Evolutionary conservation across 306 rosid species (phyloP).

Genomic region (Senna siamea): DNA sequence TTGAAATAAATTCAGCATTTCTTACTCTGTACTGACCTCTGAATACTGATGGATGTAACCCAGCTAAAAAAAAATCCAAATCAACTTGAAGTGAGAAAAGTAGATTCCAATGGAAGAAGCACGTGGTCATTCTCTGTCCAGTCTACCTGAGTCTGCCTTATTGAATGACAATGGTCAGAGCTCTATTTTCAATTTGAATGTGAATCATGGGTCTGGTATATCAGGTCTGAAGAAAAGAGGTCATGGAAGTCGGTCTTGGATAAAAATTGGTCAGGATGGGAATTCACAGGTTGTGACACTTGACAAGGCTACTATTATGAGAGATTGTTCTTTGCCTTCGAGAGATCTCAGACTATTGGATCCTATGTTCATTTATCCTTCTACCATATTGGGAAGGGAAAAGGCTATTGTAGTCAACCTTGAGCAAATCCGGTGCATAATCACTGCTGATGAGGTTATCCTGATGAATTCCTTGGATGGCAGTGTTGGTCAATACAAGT

Average conservation of each 20-base stretch:
- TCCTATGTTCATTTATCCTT: constrained; percentile 92
- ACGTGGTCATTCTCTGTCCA: constrained; percentile 39
- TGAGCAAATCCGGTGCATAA: constrained; percentile 93
- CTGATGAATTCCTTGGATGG: constrained; percentile 86
- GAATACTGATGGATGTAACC: constrained; percentile 19
- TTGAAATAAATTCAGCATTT: constrained; percentile 31
- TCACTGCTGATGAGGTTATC: constrained; percentile 88
- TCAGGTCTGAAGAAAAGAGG: constrained; percentile 79
- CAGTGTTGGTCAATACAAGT: constrained; percentile 71
- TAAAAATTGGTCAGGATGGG: constrained; percentile 73
- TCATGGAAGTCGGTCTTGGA: constrained; percentile 97
- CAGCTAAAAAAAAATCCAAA: constrained; percentile 14
- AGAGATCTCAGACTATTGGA: constrained; percentile 95
- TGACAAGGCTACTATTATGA: constrained; percentile 93
- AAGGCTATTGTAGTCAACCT: constrained; percentile 93
- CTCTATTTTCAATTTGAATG: constrained; percentile 33
- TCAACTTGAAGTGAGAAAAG: constrained; percentile 35
- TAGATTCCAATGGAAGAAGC: constrained; percentile 55
- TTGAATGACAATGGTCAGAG: constrained; percentile 37
- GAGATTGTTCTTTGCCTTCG: constrained; percentile 83
- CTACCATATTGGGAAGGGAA: constrained; percentile 83
- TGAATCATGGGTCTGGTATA: constrained; percentile 45
- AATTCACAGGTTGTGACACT: constrained; percentile 64
- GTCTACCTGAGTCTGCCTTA: constrained; percentile 40
- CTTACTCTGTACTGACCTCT: constrained; percentile 26